Base-by-base conservation (phyloP, 139 green algal species). In the Mychonastes homosphaera region DNA sequence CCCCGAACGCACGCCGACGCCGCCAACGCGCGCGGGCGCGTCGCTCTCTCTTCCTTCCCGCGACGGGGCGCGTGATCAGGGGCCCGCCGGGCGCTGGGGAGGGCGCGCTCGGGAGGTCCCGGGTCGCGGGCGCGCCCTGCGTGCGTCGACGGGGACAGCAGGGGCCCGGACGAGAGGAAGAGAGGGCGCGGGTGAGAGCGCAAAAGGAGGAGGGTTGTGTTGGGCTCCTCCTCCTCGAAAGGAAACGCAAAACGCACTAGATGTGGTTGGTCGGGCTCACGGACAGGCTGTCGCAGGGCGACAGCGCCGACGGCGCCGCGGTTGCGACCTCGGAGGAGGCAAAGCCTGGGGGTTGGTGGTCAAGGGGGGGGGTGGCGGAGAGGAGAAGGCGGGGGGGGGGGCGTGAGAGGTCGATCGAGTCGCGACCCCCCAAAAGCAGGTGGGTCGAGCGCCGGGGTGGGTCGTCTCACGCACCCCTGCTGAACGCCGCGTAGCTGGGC, bases 231-330 rank as follows among this genome's bases (percentile, higher is more conserved):
- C 15, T 10, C 32, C 15, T 46, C 18, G 18, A 51, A 18, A 45
- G n/a, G 21, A 1, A 23, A 36, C 19, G 27, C 8, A 21, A 50
- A 13, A 64, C 73, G 58, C 58, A 82, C 70, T 53, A 63, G 59
- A 82, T 82, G 30, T 70, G 62, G 51, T 67, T 62, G 46, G 53
- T 75, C 6, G 75, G 75, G 1, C 43, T 40, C 64, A 76, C 44
- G 19, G 56, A 62, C 6, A 82, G 52, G 57, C 66, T 67, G 38
- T 70, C 62, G 15, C 49, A 60, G 0, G 67, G 57, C 1, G 72
- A 65, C 30, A 75, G 60, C 38, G 47, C 40, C n/a, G 33, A 28
- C 36, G 61, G 51, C 24, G 36, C 60, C 10, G 30, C 9, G 15
- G 61, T 28, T 33, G 61, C 50, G 13, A 67, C 61, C 21, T 67